phyloP scores from a whole-genome alignment of 345 rosid species.

The Arabis alpina region DNA sequence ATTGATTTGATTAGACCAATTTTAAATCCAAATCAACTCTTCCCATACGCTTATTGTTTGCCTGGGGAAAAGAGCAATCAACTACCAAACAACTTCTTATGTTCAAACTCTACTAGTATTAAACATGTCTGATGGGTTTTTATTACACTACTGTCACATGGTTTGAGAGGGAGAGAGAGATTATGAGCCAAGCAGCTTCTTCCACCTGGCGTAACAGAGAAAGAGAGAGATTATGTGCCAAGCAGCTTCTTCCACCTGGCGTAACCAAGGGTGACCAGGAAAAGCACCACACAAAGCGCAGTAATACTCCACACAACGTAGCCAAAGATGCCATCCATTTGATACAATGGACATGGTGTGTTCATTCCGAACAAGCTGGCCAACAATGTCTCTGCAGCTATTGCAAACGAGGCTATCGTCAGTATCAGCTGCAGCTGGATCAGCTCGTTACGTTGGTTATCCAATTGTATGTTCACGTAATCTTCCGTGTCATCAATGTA shows the following conservation, averaged over 20 bases:
- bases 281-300: conserved; percentile 58
- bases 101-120: background rate
- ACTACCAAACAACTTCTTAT: background rate
- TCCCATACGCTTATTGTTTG: too few relatives aligned
- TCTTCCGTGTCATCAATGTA: conserved; percentile 96
- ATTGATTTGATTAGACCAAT: too few relatives aligned
- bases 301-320: conserved; percentile 58
- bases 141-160: conserved; percentile 14
- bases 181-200: conserved; percentile 82
- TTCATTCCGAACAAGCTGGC: conserved; percentile 78
- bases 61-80: too few relatives aligned
- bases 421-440: conserved; percentile 82
- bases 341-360: conserved; percentile 60
- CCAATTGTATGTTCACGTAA: conserved; percentile 87
- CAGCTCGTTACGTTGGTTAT: conserved; percentile 88
- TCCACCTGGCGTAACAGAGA: conserved; percentile 84
- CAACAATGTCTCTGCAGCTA: conserved; percentile 68
- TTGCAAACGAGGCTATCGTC: conserved; percentile 79
- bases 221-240: conserved; percentile 50
- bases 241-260: conserved; percentile 96
- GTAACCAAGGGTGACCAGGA: conserved; percentile 77
- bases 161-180: background rate
- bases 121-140: conserved; percentile 14
- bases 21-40: too few relatives aligned
- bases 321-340: conserved; percentile 51